These are phyloP conservation scores for Penicillium sp. DNA, from an alignment of 2,329 filamentous ascomycete genomes.

Conservation along the genomic window DNA sequence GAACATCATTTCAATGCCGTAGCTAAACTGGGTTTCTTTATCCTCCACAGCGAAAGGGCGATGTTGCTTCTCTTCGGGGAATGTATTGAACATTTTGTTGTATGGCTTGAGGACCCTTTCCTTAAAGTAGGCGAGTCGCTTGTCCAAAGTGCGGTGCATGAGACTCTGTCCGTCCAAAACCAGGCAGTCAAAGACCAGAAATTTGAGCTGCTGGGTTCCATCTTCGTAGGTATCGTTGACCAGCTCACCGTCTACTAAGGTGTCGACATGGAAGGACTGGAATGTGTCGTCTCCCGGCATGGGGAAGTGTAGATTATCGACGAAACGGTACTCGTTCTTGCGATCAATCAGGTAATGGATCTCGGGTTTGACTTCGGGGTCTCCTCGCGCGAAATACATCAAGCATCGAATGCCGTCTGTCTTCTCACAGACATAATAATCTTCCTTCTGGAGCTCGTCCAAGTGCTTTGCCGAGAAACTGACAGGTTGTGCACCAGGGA, in stretches of 20 bases:
- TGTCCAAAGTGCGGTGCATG: slow-evolving; percentile 81
- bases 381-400: slow-evolving; percentile 74
- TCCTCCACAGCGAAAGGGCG: slow-evolving; percentile 82
- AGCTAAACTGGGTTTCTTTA: slow-evolving; percentile 87
- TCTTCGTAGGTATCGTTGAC: slow-evolving; percentile 78
- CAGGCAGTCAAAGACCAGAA: slow-evolving; percentile 91
- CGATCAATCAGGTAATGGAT: slow-evolving; percentile 94
- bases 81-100: slow-evolving; percentile 73
- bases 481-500: slow-evolving; percentile 92
- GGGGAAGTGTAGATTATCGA: slow-evolving; percentile 81
- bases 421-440: slow-evolving; percentile 99
- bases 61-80: slow-evolving; percentile 69
- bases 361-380: slow-evolving; percentile 64
- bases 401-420: slow-evolving; percentile 95
- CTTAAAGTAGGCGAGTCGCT: slow-evolving; percentile 84
- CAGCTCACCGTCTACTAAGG: slow-evolving; percentile 89
- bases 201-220: slow-evolving; percentile 73
- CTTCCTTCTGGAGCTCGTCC: slow-evolving; percentile 76
- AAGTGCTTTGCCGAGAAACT: slow-evolving; percentile 85
- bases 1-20: slow-evolving; percentile 92
- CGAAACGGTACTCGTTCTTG: slow-evolving; percentile 94
- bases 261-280: slow-evolving; percentile 73
- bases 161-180: slow-evolving; percentile 76
- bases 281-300: slow-evolving; percentile 63
- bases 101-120: slow-evolving; percentile 79